phyloP scores from a whole-genome alignment of 768 basidiomycete species.

The Panellus pusillus region DNA sequence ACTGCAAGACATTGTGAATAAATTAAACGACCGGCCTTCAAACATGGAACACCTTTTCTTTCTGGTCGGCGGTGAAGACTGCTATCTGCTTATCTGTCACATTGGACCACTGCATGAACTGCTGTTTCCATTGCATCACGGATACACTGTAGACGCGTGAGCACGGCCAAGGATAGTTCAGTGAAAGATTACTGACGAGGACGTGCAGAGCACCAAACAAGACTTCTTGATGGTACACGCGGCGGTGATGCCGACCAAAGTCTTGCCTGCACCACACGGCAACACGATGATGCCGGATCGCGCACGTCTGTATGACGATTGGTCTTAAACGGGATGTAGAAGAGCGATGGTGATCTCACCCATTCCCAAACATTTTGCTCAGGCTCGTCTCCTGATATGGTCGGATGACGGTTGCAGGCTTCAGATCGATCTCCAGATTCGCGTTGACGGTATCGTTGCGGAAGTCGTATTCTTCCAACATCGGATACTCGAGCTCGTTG shows the following conservation, averaged over 20 bases:
- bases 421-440: conserved; percentile 97
- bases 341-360: conserved; percentile 46
- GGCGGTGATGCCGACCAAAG: conserved; percentile 98
- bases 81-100: conserved; percentile 96
- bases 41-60: conserved; percentile 74
- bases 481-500: conserved; percentile 95
- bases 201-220: conserved; percentile 94
- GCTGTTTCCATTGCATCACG: conserved; percentile 98
- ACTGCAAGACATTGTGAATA: conserved; percentile 40
- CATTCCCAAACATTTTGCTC: conserved; percentile 99
- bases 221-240: conserved; percentile 99
- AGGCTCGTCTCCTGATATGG: conserved; percentile 98
- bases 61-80: conserved; percentile 96
- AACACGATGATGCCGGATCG: conserved; percentile 97
- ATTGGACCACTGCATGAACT: conserved; percentile 99
- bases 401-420: conserved; percentile 95
- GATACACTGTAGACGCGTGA: conserved; percentile 55
- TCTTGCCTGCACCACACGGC: conserved; percentile 98
- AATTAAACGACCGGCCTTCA: neutral
- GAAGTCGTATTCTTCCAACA: conserved; percentile 99
- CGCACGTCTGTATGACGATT: conserved; percentile 68
- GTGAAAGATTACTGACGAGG: conserved; percentile 64
- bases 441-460: conserved; percentile 95
- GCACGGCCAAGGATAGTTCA: conserved; percentile 8
- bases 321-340: conserved; percentile 8